These are phyloP conservation scores for Chalara sp. DNA, from an alignment of 2,329 filamentous ascomycete species.

Conservation along the genomic window DNA sequence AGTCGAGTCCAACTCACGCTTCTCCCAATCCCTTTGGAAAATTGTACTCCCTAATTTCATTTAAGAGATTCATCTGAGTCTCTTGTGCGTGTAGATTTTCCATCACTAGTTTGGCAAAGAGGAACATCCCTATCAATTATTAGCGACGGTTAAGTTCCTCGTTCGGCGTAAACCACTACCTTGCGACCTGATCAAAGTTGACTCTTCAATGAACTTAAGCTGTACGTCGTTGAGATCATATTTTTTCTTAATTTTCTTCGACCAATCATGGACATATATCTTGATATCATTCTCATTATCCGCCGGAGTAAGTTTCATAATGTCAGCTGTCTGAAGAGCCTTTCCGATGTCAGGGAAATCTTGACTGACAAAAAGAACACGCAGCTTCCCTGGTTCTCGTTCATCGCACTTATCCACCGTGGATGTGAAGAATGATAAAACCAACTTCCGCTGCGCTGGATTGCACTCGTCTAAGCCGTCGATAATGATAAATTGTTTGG, in stretches of 20 bases:
- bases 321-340: conserved; percentile 18
- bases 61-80: neutral
- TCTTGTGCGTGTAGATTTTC: conserved; percentile 17
- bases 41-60: conserved; percentile 7
- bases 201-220: conserved; percentile 12
- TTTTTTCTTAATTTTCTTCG: conserved; percentile 17
- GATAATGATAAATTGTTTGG: conserved; percentile 29
- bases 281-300: conserved; percentile 28
- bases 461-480: conserved; percentile 38
- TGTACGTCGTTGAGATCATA: conserved; percentile 13
- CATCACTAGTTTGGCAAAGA: conserved; percentile 25
- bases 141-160: neutral
- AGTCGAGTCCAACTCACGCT: conserved; percentile 9
- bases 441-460: conserved; percentile 23
- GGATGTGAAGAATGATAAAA: conserved; percentile 25
- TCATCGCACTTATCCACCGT: conserved; percentile 6
- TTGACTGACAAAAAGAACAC: conserved; percentile 31
- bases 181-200: conserved; percentile 15
- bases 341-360: conserved; percentile 26
- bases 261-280: conserved; percentile 18
- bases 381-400: conserved; percentile 13
- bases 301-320: conserved; percentile 17
- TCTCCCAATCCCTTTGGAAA: conserved; percentile 11
- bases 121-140: conserved; percentile 21
- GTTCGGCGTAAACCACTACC: neutral